Evolutionary conservation across 73 alveolate species (phyloP).

Genomic region (Durusdinium trenchii): DNA sequence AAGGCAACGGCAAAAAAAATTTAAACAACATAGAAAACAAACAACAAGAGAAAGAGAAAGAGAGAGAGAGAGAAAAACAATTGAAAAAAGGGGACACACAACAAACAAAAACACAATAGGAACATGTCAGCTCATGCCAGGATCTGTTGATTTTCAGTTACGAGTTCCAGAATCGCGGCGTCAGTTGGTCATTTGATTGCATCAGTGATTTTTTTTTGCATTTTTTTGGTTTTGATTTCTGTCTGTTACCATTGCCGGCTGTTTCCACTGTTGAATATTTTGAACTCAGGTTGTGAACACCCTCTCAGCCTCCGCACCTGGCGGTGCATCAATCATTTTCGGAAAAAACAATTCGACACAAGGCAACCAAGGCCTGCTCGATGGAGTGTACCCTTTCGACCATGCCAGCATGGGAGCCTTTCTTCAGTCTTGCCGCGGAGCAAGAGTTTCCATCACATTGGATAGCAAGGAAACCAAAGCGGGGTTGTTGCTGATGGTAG

Average conservation of each 20-base stretch:
- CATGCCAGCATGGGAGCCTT: slow-evolving; percentile 86
- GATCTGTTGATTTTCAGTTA: slow-evolving; percentile 47
- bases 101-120: neutral
- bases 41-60: too few relatives aligned
- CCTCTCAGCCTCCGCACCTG: slow-evolving; percentile 82
- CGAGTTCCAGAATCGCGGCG: slow-evolving; percentile 85
- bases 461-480: slow-evolving; percentile 37
- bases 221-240: neutral
- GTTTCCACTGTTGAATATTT: neutral
- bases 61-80: too few relatives aligned
- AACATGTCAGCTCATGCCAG: neutral
- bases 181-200: slow-evolving; percentile 31
- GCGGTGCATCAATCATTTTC: slow-evolving; percentile 85
- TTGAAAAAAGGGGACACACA: too few relatives aligned
- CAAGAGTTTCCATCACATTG: slow-evolving; percentile 11
- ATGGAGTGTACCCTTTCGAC: slow-evolving; percentile 48
- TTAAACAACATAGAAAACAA: neutral
- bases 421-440: slow-evolving; percentile 77
- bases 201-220: too few relatives aligned
- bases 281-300: slow-evolving; percentile 72
- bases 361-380: neutral
- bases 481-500: slow-evolving; percentile 77
- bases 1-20: neutral
- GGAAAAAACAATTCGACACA: neutral
- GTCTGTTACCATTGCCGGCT: too few relatives aligned